These are phyloP conservation scores for Sergeia podlipaevii DNA, from an alignment of 208 protist genomes.

Conservation along the genomic window DNA sequence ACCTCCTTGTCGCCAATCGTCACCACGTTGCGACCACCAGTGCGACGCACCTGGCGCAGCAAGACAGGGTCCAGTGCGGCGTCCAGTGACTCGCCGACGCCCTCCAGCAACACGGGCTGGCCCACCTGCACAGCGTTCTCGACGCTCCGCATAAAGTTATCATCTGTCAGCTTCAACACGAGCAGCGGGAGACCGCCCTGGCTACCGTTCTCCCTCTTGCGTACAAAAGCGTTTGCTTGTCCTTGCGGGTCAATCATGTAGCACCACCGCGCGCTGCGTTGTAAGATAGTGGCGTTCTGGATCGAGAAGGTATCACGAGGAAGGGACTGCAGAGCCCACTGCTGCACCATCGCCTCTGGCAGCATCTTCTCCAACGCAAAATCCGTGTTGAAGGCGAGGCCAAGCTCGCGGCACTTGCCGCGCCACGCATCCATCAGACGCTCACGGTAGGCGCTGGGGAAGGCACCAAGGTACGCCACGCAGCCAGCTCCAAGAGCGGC, in stretches of 20 bases:
- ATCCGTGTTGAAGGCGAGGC: constrained; percentile 51
- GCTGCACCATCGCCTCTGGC: constrained; percentile 84
- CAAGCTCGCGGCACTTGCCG: constrained; percentile 42
- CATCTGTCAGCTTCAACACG: constrained; percentile 89
- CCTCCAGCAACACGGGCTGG: constrained; percentile 94
- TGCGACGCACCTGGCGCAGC: constrained; percentile 90
- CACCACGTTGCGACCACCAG: constrained; percentile 80
- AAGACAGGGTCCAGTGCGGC: constrained; percentile 94
- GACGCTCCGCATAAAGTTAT: constrained; percentile 90
- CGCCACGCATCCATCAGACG: constrained; percentile 61
- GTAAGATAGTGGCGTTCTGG: constrained; percentile 89
- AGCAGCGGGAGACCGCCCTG: constrained; percentile 72
- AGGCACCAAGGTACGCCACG: constrained; percentile 89
- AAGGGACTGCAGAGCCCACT: constrained; percentile 93
- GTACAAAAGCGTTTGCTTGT: constrained; percentile 94
- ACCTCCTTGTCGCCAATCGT: constrained; percentile 93
- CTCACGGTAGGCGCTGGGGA: constrained; percentile 78
- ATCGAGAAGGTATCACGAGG: constrained; percentile 91
- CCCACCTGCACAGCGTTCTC: constrained; percentile 94
- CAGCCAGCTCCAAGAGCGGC: constrained; percentile 82
- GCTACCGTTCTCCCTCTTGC: constrained; percentile 50
- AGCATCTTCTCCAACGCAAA: constrained; percentile 88
- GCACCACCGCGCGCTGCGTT: constrained; percentile 86
- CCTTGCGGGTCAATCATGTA: constrained; percentile 94
- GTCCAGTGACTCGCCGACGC: constrained; percentile 94